Conservation (phyloP, 139 green algal species). For the Edaphochlamys debaryana region DNA sequence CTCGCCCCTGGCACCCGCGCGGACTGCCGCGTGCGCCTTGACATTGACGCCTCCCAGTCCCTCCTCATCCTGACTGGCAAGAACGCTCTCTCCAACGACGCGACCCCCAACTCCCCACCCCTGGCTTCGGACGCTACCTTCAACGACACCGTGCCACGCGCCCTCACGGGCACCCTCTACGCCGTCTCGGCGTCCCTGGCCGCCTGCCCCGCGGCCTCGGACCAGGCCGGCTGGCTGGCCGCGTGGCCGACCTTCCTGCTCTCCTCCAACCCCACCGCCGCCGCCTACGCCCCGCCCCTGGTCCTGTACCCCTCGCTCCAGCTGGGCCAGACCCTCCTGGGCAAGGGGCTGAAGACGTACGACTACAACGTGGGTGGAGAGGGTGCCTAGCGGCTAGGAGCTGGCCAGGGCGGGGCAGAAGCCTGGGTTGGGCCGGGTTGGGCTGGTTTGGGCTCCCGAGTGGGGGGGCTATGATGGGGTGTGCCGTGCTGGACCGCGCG, state of each 20-base stretch:
- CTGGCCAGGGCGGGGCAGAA: no score
- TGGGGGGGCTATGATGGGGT: no score
- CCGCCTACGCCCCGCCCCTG: not conserved
- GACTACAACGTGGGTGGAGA: constrained; percentile 18
- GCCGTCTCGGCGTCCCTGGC: not conserved
- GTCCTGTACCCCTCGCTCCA: not conserved
- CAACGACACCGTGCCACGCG: not conserved
- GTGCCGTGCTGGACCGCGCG: no score
- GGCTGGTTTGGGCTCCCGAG: no score
- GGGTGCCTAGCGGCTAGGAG: no score
- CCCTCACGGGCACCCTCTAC: not conserved
- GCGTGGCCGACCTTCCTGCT: constrained; percentile 17
- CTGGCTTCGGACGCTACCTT: not conserved
- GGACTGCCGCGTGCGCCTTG: not conserved
- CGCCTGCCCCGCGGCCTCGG: not conserved
- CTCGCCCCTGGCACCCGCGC: no score
- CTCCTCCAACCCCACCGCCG: not conserved
- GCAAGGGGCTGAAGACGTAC: not conserved
- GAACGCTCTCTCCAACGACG: not conserved
- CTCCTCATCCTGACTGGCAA: not conserved
- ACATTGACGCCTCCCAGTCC: not conserved
- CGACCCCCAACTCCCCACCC: not conserved
- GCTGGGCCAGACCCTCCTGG: not conserved
- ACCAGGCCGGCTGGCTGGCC: constrained; percentile 13
- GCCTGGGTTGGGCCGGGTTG: no score